Evolutionary conservation across 2,329 filamentous ascomycete species (phyloP), one percentile per base, ranked within the genome.

Genomic region (Aspergillus sp.): DNA sequence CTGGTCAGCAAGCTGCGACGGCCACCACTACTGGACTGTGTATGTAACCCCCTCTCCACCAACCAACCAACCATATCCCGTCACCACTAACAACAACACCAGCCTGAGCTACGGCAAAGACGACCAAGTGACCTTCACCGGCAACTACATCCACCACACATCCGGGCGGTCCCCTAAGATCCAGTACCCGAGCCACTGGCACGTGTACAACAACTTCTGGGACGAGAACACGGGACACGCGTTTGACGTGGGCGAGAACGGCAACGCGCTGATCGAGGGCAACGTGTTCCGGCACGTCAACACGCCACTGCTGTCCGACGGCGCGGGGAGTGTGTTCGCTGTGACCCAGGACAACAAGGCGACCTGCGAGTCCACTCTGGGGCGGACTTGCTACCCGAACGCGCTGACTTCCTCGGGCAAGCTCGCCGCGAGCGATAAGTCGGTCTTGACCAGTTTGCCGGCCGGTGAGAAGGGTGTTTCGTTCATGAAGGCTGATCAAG

Each of bases 81-180:
- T 24, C 22, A 24, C n/a, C 22, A 2, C 22, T 8, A 24, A n/a
- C 22, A 24, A 24, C 22, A 8, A 12, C 14, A n/a, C n/a, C 32
- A 51, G 48, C 10, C 71, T 72, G 55, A 63, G 75, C 39, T 67
- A 65, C 30, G 73, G 73, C 16, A 62, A 66, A 36, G 63, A 60
- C 48, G 74, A 78, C 51, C 47, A 68, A 40, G 60, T 75, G 44
- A 77, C 74, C 38, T 57, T 77, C 52, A 70, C 71, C 56, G 62
- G 63, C 45, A 77, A 77, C 64, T 75, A 74, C 58, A 58, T 77
- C 47, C 68, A 75, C 60, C 62, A 74, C 52, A 69, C 67, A 33
- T 68, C 64, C 3, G 73, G 74, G 41, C 71, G 74, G 32, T 61
- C 65, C 4, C 74, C 72, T 46, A 75, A 76, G 59, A 58, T 77